Evolutionary conservation across 139 green algal species (phyloP).

Genomic region (Chlorella sp.): DNA sequence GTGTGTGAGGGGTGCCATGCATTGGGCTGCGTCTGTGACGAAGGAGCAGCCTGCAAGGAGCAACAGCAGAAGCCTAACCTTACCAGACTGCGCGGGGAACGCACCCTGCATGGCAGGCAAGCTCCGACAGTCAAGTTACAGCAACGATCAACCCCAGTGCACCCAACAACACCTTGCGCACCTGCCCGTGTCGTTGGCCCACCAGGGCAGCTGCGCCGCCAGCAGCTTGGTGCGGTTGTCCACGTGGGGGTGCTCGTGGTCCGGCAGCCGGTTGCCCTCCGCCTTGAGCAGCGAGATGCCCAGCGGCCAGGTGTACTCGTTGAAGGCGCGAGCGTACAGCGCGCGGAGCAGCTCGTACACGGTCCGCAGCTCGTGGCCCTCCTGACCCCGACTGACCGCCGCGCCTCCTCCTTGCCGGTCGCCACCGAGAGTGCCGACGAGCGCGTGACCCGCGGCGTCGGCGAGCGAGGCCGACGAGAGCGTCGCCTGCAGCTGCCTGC

Average conservation of each 20-base stretch:
- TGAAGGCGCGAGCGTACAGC: neutral
- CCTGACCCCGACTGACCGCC: neutral
- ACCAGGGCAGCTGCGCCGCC: neutral
- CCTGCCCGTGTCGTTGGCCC: neutral
- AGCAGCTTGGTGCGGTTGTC: neutral
- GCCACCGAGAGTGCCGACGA: neutral
- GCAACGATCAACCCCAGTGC: too few species aligned
- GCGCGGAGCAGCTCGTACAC: neutral
- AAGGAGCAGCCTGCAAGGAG: neutral
- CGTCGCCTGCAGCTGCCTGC: neutral
- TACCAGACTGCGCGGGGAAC: neutral
- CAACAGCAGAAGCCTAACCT: neutral
- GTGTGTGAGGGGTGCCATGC: neutral
- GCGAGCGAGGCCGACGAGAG: neutral
- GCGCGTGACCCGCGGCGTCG: neutral
- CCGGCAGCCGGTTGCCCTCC: neutral
- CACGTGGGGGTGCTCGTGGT: neutral
- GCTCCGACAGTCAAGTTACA: too few species aligned
- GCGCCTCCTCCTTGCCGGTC: neutral
- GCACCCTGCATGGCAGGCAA: neutral
- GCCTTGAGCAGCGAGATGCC: neutral
- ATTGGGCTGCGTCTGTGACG: neutral
- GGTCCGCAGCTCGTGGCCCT: too few species aligned
- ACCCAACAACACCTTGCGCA: neutral
- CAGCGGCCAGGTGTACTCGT: neutral